Base-by-base conservation (phyloP, 768 basidiomycete genomes). In the Tulasnella calospora region DNA sequence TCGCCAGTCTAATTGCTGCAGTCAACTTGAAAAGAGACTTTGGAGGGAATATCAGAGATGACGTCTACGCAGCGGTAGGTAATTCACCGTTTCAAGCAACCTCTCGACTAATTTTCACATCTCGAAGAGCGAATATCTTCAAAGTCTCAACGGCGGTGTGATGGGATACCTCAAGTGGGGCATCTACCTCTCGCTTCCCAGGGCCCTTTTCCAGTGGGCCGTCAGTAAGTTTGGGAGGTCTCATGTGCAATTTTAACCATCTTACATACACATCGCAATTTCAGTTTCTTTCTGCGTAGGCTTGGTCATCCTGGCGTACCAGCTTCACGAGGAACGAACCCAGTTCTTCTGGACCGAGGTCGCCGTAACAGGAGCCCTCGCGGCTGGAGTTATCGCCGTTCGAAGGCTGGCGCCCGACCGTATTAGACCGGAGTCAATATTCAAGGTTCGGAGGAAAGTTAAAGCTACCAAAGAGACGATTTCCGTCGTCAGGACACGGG, bases 1-100 rank as follows among this genome's bases (percentile, higher is more conserved):
- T 74, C 7, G 73, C 46, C 27, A 74, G 73, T 19, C 38, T 74
- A 0, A 33, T 74, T 36, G 44, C 46, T 35, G 73, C 73, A 21
- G 44, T 74, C 40, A 74, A 35, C 23, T n/a, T 74, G 23, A 74
- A 74, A 44, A 38, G 73, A 9, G 73, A 44, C 44, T 74, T 74
- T 55, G 73, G 73, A 10, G 73, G 51, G 44, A 74, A 47, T 6
- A 35, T 47, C 46, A 33, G 15, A 3, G 44, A 44, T 1, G 44
- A 74, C 33, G 44, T 47, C 19, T 3, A 30, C 19, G 44, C 19
- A 10, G 73, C 73, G n/a, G 73, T 74, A 35, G 27, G 73, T 55
- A 33, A 35, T 44, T 73, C 27, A 23, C 15, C n/a, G 3, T 33
- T 73, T 1, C 27, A 3, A 23, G 3, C 1, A 15, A 33, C 3